Evolutionary conservation across 768 basidiomycete genomes (phyloP).

Genomic region (Trametes sanguinea): DNA sequence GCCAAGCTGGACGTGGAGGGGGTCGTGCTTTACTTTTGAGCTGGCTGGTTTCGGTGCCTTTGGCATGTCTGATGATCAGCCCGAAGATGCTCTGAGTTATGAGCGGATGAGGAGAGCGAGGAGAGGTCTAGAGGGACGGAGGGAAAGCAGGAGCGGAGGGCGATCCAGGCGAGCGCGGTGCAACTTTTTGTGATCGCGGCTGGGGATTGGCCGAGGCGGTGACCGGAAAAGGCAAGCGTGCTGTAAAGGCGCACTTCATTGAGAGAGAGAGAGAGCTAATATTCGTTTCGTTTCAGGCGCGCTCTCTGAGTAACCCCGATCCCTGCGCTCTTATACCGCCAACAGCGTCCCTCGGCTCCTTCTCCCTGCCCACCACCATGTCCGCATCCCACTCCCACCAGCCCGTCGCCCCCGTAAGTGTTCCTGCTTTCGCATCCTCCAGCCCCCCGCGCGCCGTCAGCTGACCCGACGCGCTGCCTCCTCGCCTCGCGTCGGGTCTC

Average conservation of each 20-base stretch:
- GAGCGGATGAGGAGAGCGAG: background rate
- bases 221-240: background rate
- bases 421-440: background rate
- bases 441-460: background rate
- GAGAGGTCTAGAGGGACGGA: background rate
- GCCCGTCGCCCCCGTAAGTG: constrained; percentile 15
- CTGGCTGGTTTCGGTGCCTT: constrained; percentile 49
- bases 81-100: background rate
- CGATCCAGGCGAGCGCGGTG: constrained; percentile 3
- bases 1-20: constrained; percentile 80
- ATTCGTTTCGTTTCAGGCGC: too few relatives aligned
- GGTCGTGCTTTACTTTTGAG: constrained; percentile 76
- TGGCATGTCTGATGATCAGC: constrained; percentile 54
- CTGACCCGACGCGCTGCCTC: constrained; percentile 16
- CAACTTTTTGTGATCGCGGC: constrained; percentile 11
- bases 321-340: too few relatives aligned
- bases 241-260: background rate
- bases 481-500: background rate
- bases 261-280: too few relatives aligned
- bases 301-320: too few relatives aligned
- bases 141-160: constrained; percentile 9
- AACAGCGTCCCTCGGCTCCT: background rate
- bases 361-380: constrained; percentile 13
- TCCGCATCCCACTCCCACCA: constrained; percentile 9
- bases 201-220: constrained; percentile 9